Conservation (phyloP, 129 eudicot species). For the Helichrysum umbraculigerum region DNA sequence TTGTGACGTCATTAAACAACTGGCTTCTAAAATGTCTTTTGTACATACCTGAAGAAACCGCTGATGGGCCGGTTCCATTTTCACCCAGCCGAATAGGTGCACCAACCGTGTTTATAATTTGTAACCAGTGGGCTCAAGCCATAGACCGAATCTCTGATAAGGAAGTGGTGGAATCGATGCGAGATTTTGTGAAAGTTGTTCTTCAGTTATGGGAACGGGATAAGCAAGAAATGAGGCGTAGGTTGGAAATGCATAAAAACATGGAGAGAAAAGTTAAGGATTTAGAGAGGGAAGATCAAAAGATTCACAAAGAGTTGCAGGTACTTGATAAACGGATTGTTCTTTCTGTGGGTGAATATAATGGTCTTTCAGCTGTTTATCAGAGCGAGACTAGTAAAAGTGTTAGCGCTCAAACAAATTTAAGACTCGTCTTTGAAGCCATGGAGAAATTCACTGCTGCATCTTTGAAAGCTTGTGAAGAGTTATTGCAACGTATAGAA, state of each 20-base stretch:
- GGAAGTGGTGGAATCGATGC: constrained; percentile 78
- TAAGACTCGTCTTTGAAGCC: constrained; percentile 76
- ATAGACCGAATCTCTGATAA: constrained; percentile 74
- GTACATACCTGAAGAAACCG: constrained; percentile 82
- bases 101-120: constrained; percentile 79
- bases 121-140: constrained; percentile 93
- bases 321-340: constrained; percentile 79
- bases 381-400: constrained; percentile 85
- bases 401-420: constrained; percentile 71
- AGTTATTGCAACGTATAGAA: constrained; percentile 67
- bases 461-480: constrained; percentile 81
- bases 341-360: constrained; percentile 37
- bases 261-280: constrained; percentile 72
- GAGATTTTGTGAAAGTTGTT: constrained; percentile 67
- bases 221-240: constrained; percentile 66
- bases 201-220: constrained; percentile 86
- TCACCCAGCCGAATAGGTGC: constrained; percentile 96
- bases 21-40: constrained; percentile 89
- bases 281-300: constrained; percentile 85
- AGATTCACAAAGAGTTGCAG: constrained; percentile 85
- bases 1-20: constrained; percentile 64
- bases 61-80: constrained; percentile 84
- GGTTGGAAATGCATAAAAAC: constrained; percentile 54
- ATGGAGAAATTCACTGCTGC: constrained; percentile 70
- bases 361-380: constrained; percentile 57